These are phyloP conservation scores for Colletotrichum neosansevieriae DNA, from an alignment of 2,329 filamentous ascomycete genomes.

Conservation along the genomic window DNA sequence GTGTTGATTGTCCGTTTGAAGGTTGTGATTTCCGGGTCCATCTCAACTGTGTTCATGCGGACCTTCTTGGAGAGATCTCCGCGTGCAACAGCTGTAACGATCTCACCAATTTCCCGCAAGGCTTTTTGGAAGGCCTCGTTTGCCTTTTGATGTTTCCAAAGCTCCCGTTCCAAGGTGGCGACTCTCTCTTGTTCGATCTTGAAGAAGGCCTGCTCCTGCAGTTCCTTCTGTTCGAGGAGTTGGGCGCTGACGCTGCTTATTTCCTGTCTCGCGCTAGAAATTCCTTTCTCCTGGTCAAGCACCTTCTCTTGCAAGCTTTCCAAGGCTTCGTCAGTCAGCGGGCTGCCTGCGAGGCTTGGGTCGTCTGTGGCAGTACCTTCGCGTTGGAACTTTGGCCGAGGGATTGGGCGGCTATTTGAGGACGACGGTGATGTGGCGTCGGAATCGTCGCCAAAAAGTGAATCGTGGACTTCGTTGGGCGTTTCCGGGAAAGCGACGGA, in stretches of 20 bases:
- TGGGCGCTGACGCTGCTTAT: conserved; percentile 88
- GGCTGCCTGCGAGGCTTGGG: conserved; percentile 43
- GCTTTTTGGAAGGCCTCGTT: conserved; percentile 99
- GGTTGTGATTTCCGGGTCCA: conserved; percentile 97
- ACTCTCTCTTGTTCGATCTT: conserved; percentile 90
- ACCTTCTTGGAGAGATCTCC: conserved; percentile 98
- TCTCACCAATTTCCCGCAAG: conserved; percentile 94
- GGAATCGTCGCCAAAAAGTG: conserved; percentile 71
- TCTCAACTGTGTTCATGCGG: conserved; percentile 93
- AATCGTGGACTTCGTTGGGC: conserved; percentile 79
- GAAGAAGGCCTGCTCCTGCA: conserved; percentile 85
- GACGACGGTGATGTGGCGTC: conserved; percentile 57
- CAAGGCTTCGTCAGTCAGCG: conserved; percentile 76
- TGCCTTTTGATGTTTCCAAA: conserved; percentile 97
- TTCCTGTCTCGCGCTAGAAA: conserved; percentile 87
- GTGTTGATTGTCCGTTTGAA: conserved; percentile 99
- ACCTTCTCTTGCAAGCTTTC: conserved; percentile 90
- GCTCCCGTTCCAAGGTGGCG: conserved; percentile 87
- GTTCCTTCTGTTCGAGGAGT: conserved; percentile 85
- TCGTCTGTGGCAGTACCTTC: conserved; percentile 42
- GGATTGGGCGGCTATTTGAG: conserved; percentile 54
- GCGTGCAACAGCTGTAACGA: conserved; percentile 94
- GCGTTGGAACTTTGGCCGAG: conserved; percentile 40
- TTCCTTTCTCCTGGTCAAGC: conserved; percentile 92
- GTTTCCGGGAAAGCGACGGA: conserved; percentile 79